phyloP scores from a whole-genome alignment of 225 moss, liverwort and hornwort genomes.

The Polytrichum commune region DNA sequence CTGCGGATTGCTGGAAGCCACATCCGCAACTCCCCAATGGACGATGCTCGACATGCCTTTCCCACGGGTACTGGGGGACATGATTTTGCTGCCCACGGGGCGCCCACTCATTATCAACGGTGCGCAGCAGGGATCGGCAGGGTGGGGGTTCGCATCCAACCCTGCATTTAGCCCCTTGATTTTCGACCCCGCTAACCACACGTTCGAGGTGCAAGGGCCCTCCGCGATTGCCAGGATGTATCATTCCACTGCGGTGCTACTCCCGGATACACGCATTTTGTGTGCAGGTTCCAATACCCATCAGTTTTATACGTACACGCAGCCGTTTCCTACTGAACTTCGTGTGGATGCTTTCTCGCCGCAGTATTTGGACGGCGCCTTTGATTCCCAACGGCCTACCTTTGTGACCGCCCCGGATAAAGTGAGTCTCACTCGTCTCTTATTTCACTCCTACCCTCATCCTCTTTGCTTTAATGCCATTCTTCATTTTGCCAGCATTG shows the following conservation, averaged over 20 bases:
- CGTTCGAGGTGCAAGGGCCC: constrained; percentile 23
- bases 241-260: constrained; percentile 35
- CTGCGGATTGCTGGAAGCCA: constrained; percentile 27
- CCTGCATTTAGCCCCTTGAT: constrained; percentile 19
- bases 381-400: constrained; percentile 18
- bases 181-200: constrained; percentile 7
- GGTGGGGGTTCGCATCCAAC: constrained; percentile 28
- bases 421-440: background rate
- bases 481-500: too few species aligned
- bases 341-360: constrained; percentile 25
- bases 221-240: constrained; percentile 33
- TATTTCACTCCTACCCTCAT: background rate
- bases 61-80: constrained; percentile 35
- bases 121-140: constrained; percentile 20
- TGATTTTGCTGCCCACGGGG: constrained; percentile 29
- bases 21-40: constrained; percentile 24
- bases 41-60: constrained; percentile 36
- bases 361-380: constrained; percentile 9
- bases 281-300: constrained; percentile 36
- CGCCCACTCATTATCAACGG: constrained; percentile 32
- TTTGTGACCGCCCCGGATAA: constrained; percentile 12
- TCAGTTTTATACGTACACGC: constrained; percentile 28
- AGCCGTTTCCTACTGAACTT: constrained; percentile 43
- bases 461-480: too few species aligned
- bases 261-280: constrained; percentile 34